Evolutionary conservation across 2,329 filamentous ascomycete species (phyloP).

Genomic region (Pseudocercospora fuligena): DNA sequence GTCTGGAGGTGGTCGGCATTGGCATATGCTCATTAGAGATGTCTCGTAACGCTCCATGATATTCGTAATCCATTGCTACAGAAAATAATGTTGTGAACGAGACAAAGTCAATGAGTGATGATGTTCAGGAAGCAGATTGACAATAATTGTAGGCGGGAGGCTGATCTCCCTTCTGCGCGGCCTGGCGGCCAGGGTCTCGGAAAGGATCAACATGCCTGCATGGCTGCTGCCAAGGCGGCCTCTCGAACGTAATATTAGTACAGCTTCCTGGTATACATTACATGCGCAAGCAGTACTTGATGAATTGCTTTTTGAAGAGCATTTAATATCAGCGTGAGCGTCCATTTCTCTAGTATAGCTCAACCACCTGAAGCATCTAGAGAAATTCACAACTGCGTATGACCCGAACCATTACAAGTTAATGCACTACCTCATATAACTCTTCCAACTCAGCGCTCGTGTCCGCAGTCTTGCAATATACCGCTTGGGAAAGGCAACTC

Average conservation of each 20-base stretch:
- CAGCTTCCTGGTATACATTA: too few relatives aligned
- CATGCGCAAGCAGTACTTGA: too few relatives aligned
- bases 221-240: background rate
- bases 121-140: background rate
- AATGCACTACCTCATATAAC: too few relatives aligned
- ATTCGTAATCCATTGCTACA: conserved; percentile 4
- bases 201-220: background rate
- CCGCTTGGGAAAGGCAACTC: too few relatives aligned
- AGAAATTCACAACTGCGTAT: too few relatives aligned
- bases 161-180: background rate
- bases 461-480: too few relatives aligned
- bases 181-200: background rate
- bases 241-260: background rate
- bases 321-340: too few relatives aligned
- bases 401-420: too few relatives aligned
- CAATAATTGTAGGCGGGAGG: background rate
- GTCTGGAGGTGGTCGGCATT: background rate
- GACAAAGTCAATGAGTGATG: background rate
- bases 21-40: conserved; percentile 6
- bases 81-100: background rate
- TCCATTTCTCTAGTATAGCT: too few relatives aligned
- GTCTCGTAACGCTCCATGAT: conserved; percentile 3
- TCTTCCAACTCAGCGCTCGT: too few relatives aligned
- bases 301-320: too few relatives aligned
- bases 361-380: too few relatives aligned